phyloP scores from a whole-genome alignment of 768 basidiomycete genomes.

The Rhodocollybia butyracea region DNA sequence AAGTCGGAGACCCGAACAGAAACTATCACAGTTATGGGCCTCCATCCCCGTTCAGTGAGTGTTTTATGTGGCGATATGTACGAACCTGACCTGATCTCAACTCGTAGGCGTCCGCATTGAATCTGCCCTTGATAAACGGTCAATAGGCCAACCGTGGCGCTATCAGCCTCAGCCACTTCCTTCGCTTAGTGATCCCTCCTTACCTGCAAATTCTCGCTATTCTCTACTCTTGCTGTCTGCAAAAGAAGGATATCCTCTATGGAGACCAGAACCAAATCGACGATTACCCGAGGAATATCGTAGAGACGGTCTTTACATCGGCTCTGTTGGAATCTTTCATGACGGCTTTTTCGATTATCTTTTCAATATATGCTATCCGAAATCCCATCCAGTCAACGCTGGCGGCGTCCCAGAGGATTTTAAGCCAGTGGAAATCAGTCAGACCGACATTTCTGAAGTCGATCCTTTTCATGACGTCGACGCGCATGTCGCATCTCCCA shows the following conservation, averaged over 20 bases:
- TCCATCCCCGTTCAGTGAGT: conserved; percentile 1
- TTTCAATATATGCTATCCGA: conserved; percentile 6
- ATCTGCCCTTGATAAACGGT: neutral
- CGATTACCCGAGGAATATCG: conserved; percentile 12
- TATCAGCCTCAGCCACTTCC: conserved; percentile 6
- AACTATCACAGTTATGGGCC: neutral
- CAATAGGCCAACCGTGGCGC: neutral
- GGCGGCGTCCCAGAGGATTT: conserved; percentile 23
- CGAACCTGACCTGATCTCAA: neutral
- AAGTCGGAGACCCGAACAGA: conserved; percentile 3
- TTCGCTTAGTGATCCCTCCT: conserved; percentile 2
- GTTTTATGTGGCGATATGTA: neutral
- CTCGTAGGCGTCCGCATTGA: neutral
- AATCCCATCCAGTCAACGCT: conserved; percentile 4
- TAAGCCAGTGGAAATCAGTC: conserved; percentile 8
- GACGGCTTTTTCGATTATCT: conserved; percentile 15
- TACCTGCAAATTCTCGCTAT: conserved; percentile 1
- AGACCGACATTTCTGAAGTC: neutral
- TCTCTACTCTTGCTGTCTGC: conserved; percentile 1
- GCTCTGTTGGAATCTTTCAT: conserved; percentile 27
- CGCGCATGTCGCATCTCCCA: conserved; percentile 2
- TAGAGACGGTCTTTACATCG: conserved; percentile 21
- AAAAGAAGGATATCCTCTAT: conserved; percentile 22
- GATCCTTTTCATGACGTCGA: conserved; percentile 4
- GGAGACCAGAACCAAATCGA: conserved; percentile 22